Base-by-base conservation (phyloP, 495 filamentous ascomycete genomes). In the Penicillium dipodomyicola region DNA sequence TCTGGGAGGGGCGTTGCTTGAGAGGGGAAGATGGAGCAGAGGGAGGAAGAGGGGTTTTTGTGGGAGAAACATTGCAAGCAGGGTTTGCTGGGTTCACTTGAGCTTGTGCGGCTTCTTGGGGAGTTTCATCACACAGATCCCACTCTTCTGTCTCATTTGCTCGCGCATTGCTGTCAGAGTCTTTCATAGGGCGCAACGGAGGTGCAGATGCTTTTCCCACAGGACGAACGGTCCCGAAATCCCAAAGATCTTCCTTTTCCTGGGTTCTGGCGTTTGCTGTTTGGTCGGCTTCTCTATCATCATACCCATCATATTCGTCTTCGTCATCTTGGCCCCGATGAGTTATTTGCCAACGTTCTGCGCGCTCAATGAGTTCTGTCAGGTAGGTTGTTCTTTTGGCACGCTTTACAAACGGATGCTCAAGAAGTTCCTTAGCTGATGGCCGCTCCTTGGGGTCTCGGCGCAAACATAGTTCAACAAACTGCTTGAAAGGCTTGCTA, bases 301-400 rank as follows among this genome's bases (percentile, higher is more conserved):
- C 84, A 11, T 87, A 45, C 10, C 58, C 62, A 41, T 60, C 84
- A 11, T 90, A 86, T 25, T 80, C 77, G 32, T 75, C 69, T 47
- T 74, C 63, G 39, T 79, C 77, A 7, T 72, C 77, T 60, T 91
- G 80, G 3, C 81, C 84, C 5, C 30, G 56, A 27, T 64, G 65
- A 1, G 66, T 69, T 35, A 86, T 85, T 49, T 87, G 83, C 90
- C 90, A 98, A 57, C 91, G 84, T 66, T 91, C 87, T 58, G 90
- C 83, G 19, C 94, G 84, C 72, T 96, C 90, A 57, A 97, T 96
- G 32, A 97, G 73, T 71, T 97, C 95, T 11, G 92, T 95, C 25
- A 98, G 76, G 66, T 91, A 93, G 17, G 84, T 92, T 0, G 91
- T 91, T 72, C 90, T 92, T 72, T 95, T 96, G 19, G 94, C 95